These are phyloP conservation scores for Lathyrus aphaca DNA, from an alignment of 306 rosid genomes.

Conservation along the genomic window DNA sequence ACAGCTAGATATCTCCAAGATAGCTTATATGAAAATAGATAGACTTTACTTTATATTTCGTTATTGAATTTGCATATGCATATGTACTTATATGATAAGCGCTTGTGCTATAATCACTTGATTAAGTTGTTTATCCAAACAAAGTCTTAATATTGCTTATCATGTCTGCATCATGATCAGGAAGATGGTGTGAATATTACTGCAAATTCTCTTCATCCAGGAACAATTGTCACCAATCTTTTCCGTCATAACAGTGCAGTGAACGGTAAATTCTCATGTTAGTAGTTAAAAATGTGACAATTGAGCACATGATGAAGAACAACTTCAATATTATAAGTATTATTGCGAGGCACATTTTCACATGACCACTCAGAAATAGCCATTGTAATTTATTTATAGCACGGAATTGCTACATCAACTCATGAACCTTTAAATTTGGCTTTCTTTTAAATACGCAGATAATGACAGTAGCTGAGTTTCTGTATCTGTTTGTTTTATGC, in stretches of 20 bases:
- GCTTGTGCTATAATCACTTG: too few relatives aligned
- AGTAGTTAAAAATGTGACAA: too few relatives aligned
- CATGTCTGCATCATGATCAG: constrained; percentile 51
- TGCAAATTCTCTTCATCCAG: constrained; percentile 91
- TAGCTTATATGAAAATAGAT: too few relatives aligned
- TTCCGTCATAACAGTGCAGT: constrained; percentile 46
- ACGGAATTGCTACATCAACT: neutral
- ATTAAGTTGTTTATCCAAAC: too few relatives aligned
- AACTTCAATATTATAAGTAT: constrained; percentile 1
- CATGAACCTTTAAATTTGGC: neutral
- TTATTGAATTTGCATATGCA: too few relatives aligned
- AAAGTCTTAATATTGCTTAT: too few relatives aligned
- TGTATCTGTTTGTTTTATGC: constrained; percentile 40
- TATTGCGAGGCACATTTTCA: neutral
- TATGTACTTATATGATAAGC: too few relatives aligned
- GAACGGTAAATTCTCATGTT: constrained; percentile 40
- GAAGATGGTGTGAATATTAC: constrained; percentile 66
- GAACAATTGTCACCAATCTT: constrained; percentile 64
- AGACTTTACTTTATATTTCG: too few relatives aligned
- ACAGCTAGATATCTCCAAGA: neutral
- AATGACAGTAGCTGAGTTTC: neutral
- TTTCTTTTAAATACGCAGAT: constrained; percentile 6
- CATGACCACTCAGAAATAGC: neutral
- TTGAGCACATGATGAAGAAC: too few relatives aligned
- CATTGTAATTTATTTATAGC: constrained; percentile 14